phyloP scores from a whole-genome alignment of 169 alveolate species.

The Eimeria falciformis region DNA sequence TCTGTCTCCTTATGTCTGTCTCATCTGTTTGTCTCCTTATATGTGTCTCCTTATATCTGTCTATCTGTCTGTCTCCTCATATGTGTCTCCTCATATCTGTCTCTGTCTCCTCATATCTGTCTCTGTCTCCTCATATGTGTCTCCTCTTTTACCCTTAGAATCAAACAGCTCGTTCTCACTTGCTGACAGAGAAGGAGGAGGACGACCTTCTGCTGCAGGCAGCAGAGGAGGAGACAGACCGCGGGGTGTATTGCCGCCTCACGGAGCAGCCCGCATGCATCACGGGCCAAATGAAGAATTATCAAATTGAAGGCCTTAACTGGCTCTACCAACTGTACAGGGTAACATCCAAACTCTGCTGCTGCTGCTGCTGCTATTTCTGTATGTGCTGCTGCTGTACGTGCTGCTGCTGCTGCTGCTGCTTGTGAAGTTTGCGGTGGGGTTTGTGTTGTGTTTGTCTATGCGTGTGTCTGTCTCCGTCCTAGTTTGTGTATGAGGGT shows the following conservation, averaged over 20 bases:
- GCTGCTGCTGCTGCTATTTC: no score
- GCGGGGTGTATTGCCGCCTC: not conserved
- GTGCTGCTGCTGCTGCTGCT: not conserved
- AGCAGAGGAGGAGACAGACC: slow-evolving; percentile 20
- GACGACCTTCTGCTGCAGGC: slow-evolving; percentile 67
- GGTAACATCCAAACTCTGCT: not conserved
- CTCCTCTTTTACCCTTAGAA: not conserved
- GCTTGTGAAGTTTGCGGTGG: not conserved
- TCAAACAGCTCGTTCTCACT: not conserved
- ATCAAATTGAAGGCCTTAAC: slow-evolving; percentile 93
- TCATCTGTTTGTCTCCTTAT: not conserved
- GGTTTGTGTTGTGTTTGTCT: not conserved
- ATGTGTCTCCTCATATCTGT: not conserved
- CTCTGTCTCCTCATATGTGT: not conserved
- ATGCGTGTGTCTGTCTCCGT: no score
- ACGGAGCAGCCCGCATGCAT: slow-evolving; percentile 73
- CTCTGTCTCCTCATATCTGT: not conserved
- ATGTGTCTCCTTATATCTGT: not conserved
- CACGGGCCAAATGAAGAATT: slow-evolving; percentile 85
- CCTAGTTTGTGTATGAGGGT: no score
- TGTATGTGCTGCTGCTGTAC: not conserved
- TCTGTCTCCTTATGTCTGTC: not conserved
- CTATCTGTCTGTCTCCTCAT: not conserved
- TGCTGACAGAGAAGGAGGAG: slow-evolving; percentile 67
- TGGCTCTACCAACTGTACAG: slow-evolving; percentile 93